A percentile compares a stretch with the other conserved stretches of the same genome.
Evolutionary conservation across 1,139 yeast species (phyloP).

Genomic region (Protomyces inouyei): DNA sequence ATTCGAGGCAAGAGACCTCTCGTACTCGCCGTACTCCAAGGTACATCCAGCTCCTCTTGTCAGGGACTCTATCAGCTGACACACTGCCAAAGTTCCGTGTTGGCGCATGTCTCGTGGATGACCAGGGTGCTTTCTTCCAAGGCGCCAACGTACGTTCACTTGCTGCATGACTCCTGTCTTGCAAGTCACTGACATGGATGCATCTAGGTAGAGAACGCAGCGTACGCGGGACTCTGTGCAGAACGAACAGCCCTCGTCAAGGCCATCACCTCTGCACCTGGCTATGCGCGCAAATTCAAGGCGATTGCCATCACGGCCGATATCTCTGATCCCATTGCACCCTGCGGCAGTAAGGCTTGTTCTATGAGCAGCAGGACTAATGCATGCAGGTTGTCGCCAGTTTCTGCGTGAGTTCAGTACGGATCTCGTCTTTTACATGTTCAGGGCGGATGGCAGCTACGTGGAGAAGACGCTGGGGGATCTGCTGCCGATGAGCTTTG

Average conservation of each 20-base stretch:
- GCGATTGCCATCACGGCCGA: constrained; percentile 19
- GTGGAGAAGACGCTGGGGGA: constrained; percentile 16
- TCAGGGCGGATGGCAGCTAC: constrained; percentile 5
- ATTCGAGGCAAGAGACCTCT: background rate
- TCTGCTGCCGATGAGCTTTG: constrained; percentile 21
- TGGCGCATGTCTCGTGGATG: constrained; percentile 24
- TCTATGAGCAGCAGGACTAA: background rate
- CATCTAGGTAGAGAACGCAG: constrained; percentile 21
- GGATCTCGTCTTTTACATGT: constrained; percentile 18
- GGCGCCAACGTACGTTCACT: constrained; percentile 15
- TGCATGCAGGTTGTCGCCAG: constrained; percentile 13
- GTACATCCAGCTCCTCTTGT: background rate
- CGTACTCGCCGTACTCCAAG: background rate
- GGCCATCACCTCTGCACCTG: constrained; percentile 21
- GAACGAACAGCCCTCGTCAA: constrained; percentile 27
- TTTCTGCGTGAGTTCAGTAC: constrained; percentile 17
- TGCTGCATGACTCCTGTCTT: background rate
- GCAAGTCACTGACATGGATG: background rate
- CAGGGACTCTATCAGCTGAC: background rate
- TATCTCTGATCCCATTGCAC: constrained; percentile 10
- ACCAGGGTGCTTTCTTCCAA: constrained; percentile 13
- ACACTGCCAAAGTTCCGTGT: constrained; percentile 15
- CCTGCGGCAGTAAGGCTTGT: constrained; percentile 11
- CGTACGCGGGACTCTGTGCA: constrained; percentile 25
- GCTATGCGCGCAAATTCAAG: constrained; percentile 3